These are phyloP conservation scores for Tolypocladium cylindrosporum DNA, from an alignment of 2,329 filamentous ascomycete genomes.

Conservation along the genomic window DNA sequence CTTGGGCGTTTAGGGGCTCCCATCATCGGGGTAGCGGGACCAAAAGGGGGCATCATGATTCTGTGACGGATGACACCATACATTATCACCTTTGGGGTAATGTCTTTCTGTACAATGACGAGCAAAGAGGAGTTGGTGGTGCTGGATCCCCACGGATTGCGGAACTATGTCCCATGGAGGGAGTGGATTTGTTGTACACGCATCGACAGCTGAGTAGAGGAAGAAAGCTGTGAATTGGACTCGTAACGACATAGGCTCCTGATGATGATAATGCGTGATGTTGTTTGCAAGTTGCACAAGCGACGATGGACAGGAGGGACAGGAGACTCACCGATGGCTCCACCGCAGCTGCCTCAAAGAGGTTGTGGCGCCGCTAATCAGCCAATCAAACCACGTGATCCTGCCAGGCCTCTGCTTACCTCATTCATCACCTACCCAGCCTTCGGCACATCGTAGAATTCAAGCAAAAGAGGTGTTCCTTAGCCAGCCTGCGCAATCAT, in stretches of 20 bases:
- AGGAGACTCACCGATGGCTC: background rate
- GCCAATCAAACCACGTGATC: slow-evolving; percentile 2
- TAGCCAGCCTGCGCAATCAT: background rate
- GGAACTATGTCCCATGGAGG: background rate
- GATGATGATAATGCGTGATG: background rate
- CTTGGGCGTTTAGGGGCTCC: slow-evolving; percentile 5
- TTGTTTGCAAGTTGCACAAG: background rate
- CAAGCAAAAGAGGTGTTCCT: background rate
- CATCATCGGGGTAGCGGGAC: background rate
- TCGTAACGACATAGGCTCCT: background rate
- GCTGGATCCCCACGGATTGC: slow-evolving; percentile 3
- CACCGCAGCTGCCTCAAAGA: background rate
- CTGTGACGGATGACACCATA: background rate
- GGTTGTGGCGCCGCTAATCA: background rate
- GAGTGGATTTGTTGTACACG: background rate
- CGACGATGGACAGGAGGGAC: background rate
- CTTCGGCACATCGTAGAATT: background rate
- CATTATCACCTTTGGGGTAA: background rate
- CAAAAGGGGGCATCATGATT: background rate
- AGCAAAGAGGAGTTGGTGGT: background rate
- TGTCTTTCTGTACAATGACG: background rate
- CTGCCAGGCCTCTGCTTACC: background rate
- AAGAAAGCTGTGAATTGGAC: background rate
- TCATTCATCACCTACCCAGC: background rate
- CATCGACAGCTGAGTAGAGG: background rate